Base-by-base conservation (phyloP, 164 flowering plant species). In the Brasenia schreberi region DNA sequence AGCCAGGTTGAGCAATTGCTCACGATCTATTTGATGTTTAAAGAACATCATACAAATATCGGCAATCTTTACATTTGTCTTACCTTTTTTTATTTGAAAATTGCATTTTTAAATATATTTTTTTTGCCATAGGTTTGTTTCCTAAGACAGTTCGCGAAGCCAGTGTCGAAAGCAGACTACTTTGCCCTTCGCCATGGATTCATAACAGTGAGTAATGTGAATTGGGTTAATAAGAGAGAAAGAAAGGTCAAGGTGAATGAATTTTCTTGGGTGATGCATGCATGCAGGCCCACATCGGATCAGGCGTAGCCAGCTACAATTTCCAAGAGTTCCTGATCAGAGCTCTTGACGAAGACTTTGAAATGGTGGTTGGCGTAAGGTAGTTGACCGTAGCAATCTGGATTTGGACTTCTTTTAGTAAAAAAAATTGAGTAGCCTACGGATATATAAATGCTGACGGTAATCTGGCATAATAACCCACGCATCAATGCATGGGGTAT, bases 111-210 rank as follows among this genome's bases (percentile, higher is more conserved):
- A 23, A 23, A 23, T 23, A 23, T 0, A 23, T 0, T 23, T 23
- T 23, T 23, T 23, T 45, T 45, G 27, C 27, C 12, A 45, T 45
- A 88, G 94, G 87, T 67, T 44, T 75, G 75, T 71, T 83, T 88
- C 68, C 42, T 83, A 42, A 68, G 88, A 42, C 89, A 84, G 44
- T 86, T 84, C 66, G 74, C 64, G 42, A 69, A 65, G 18, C 83
- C 89, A 0, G 83, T 88, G 9, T 74, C 78, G 52, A 84, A 75
- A 74, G 78, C 77, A 18, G 95, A 86, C 66, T 88, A 88, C 44
- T 68, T 86, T 56, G 83, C 81, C 67, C 91, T 88, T 39, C 82
- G 95, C 17, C 85, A 85, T 74, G 95, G 95, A 52, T 88, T 88
- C 78, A 83, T 85, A 17, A 72, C 61, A 78, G 95, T 88, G 85